These are phyloP conservation scores for Ocimum tenuiflorum DNA, from an alignment of 257 asterid species.

Conservation along the genomic window DNA sequence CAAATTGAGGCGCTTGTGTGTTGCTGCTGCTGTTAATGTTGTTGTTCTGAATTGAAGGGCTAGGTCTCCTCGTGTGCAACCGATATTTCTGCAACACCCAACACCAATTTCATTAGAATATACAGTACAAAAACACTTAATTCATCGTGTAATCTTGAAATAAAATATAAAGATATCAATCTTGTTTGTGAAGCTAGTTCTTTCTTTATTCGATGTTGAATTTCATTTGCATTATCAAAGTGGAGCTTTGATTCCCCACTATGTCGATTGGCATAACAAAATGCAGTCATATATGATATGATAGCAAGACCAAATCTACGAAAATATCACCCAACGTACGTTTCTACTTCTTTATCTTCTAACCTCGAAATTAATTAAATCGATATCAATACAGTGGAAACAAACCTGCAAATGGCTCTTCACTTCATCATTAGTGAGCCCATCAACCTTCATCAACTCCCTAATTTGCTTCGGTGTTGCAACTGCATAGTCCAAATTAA, in stretches of 20 bases:
- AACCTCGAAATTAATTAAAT: too few species aligned
- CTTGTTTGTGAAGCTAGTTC: too few species aligned
- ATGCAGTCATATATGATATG: too few species aligned
- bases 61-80: slow-evolving; percentile 57
- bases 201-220: too few species aligned
- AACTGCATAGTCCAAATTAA: slow-evolving; percentile 31
- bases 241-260: too few species aligned
- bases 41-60: slow-evolving; percentile 36
- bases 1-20: slow-evolving; percentile 49
- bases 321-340: too few species aligned
- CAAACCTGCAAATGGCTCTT: slow-evolving; percentile 84
- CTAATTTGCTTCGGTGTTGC: slow-evolving; percentile 84
- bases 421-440: slow-evolving; percentile 80
- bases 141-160: not conserved
- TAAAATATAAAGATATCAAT: too few species aligned
- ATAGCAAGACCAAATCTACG: too few species aligned
- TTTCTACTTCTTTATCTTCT: too few species aligned
- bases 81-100: slow-evolving; percentile 66
- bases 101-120: too few species aligned
- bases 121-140: not conserved
- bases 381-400: not conserved
- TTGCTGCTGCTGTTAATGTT: slow-evolving; percentile 19
- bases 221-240: too few species aligned
- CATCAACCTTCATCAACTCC: slow-evolving; percentile 76
- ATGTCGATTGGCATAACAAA: too few species aligned